Evolutionary conservation across 441 rosid genomes (phyloP).

Genomic region (Aleurites moluccanus): DNA sequence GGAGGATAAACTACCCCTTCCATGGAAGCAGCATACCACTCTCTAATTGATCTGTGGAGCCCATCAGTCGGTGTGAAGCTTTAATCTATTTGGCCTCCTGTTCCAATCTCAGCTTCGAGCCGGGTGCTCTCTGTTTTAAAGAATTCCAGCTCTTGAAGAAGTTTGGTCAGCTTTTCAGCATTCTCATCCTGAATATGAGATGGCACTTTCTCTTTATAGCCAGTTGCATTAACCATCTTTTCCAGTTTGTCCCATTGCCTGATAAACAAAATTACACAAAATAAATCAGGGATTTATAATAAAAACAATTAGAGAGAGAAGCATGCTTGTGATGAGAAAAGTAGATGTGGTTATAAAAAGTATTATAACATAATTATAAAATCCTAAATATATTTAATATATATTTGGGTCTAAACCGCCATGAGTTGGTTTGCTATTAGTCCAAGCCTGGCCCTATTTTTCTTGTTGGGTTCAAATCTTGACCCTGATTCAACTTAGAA

Average conservation of each 20-base stretch:
- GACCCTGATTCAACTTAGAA: too few relatives aligned
- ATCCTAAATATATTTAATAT: too few relatives aligned
- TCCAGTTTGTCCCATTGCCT: constrained; percentile 84
- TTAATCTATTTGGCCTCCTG: background rate
- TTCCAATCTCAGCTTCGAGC: constrained; percentile 15
- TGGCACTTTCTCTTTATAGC: constrained; percentile 79
- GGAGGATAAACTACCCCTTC: background rate
- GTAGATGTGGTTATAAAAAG: too few relatives aligned
- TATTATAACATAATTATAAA: too few relatives aligned
- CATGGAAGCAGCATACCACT: background rate
- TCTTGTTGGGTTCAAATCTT: too few relatives aligned
- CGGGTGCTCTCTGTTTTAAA: constrained; percentile 53
- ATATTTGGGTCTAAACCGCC: too few relatives aligned
- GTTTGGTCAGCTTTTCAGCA: constrained; percentile 51
- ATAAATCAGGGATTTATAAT: background rate
- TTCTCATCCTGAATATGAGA: constrained; percentile 62
- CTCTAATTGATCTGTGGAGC: background rate
- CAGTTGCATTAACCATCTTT: constrained; percentile 61
- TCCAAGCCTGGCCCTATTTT: too few relatives aligned
- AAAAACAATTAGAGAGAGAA: too few relatives aligned
- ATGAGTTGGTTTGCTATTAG: too few relatives aligned
- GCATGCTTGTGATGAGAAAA: background rate
- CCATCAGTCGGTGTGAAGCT: background rate
- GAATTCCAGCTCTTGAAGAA: constrained; percentile 64
- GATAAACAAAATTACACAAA: constrained; percentile 7